Evolutionary conservation across 1,284 basidiomycete genomes (phyloP).

Genomic region (Trametes sp.): DNA sequence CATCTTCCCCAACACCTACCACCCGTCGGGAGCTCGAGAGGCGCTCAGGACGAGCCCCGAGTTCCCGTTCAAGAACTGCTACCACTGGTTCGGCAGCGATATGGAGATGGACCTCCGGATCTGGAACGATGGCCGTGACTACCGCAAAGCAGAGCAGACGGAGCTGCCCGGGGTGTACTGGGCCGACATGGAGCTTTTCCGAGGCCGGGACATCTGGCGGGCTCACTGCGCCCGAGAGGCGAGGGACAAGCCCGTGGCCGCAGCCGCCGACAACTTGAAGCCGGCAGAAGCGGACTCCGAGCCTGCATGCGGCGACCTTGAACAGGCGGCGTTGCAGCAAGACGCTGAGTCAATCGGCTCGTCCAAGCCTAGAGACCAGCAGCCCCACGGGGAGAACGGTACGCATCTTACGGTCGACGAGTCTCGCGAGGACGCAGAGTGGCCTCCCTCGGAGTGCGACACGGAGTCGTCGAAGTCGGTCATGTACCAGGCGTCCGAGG

Average conservation of each 20-base stretch:
- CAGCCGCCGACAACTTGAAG: too few species aligned
- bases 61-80: constrained; percentile 24
- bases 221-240: not conserved
- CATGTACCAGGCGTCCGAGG: not conserved
- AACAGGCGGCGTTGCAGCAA: too few species aligned
- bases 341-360: too few species aligned
- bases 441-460: not conserved
- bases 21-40: not conserved
- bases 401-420: too few species aligned
- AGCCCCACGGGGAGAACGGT: too few species aligned
- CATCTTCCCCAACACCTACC: constrained; percentile 6
- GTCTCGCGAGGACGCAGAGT: too few species aligned
- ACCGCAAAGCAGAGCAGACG: not conserved
- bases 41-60: not conserved
- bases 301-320: too few species aligned
- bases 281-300: too few species aligned
- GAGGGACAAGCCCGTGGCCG: not conserved
- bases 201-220: not conserved
- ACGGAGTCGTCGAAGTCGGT: not conserved
- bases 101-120: constrained; percentile 12
- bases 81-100: constrained; percentile 19
- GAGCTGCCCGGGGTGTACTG: not conserved
- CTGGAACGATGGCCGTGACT: not conserved
- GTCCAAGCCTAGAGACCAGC: too few species aligned
- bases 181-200: not conserved